phyloP scores from a whole-genome alignment of 164 flowering plant species.

The Houttuynia cordata region DNA sequence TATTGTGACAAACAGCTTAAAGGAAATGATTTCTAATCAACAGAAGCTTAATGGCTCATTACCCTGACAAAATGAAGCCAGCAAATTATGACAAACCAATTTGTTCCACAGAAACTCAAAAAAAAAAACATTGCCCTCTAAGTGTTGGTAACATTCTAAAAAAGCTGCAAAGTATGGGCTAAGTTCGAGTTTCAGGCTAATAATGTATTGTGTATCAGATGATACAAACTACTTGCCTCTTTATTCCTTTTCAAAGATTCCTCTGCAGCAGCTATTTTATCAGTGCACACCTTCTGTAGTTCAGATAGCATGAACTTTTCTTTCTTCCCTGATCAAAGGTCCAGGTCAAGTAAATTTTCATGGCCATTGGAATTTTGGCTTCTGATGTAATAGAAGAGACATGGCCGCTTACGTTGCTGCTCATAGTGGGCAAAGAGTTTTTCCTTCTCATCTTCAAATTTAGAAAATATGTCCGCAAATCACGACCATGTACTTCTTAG shows the following conservation, averaged over 20 bases:
- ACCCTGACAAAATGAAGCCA: no score
- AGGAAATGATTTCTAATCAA: no score
- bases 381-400: not conserved
- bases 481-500: not conserved
- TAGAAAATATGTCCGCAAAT: constrained; percentile 58
- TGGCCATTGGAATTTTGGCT: not conserved
- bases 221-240: constrained; percentile 33
- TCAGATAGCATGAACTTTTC: constrained; percentile 68
- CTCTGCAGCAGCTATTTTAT: constrained; percentile 61
- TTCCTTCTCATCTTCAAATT: constrained; percentile 76
- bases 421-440: constrained; percentile 57
- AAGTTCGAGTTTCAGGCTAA: no score
- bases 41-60: no score
- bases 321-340: constrained; percentile 52
- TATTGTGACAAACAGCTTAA: no score
- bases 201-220: no score
- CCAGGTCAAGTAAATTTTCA: not conserved
- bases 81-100: no score
- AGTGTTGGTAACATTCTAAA: no score
- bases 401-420: constrained; percentile 53
- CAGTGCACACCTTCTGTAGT: constrained; percentile 49
- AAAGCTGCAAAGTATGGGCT: no score
- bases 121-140: no score
- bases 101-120: no score
- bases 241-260: constrained; percentile 75